These are phyloP conservation scores for Nitzschia palea DNA, from an alignment of 108 stramenopile genomes.

Conservation along the genomic window DNA sequence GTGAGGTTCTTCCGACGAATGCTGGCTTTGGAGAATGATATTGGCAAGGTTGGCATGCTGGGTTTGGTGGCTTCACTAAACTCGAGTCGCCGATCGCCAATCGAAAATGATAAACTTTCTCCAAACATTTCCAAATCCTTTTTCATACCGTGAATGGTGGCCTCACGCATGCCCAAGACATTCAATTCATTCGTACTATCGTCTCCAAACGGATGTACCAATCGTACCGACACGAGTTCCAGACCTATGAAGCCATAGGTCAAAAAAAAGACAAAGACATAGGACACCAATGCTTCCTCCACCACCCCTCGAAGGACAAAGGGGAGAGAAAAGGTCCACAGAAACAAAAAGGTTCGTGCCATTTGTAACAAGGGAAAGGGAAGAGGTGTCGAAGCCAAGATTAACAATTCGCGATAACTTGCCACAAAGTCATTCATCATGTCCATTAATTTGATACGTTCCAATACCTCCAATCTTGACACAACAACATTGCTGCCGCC, in stretches of 20 bases:
- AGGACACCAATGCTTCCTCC: conserved; percentile 26
- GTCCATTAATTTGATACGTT: conserved; percentile 45
- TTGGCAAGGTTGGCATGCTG: background rate
- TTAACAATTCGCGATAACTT: conserved; percentile 31
- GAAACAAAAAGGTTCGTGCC: conserved; percentile 57
- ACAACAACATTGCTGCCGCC: background rate
- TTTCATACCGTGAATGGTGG: conserved; percentile 37
- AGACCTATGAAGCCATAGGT: conserved; percentile 68
- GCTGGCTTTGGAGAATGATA: background rate
- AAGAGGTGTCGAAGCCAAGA: conserved; percentile 49
- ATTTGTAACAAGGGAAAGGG: conserved; percentile 66
- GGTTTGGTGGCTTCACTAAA: background rate
- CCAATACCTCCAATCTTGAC: conserved; percentile 35
- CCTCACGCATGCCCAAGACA: conserved; percentile 40
- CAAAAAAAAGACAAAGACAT: conserved; percentile 49
- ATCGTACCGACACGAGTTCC: conserved; percentile 50
- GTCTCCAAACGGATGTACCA: conserved; percentile 51
- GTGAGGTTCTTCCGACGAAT: too few relatives aligned
- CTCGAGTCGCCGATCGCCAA: background rate
- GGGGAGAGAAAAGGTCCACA: conserved; percentile 52
- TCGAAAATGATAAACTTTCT: background rate
- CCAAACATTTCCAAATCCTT: conserved; percentile 27
- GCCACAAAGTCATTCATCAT: conserved; percentile 40
- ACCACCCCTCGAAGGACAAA: conserved; percentile 33
- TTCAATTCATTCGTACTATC: conserved; percentile 44